Conservation (phyloP, 1,284 basidiomycete genomes). For the Hortiboletus rubellus region DNA sequence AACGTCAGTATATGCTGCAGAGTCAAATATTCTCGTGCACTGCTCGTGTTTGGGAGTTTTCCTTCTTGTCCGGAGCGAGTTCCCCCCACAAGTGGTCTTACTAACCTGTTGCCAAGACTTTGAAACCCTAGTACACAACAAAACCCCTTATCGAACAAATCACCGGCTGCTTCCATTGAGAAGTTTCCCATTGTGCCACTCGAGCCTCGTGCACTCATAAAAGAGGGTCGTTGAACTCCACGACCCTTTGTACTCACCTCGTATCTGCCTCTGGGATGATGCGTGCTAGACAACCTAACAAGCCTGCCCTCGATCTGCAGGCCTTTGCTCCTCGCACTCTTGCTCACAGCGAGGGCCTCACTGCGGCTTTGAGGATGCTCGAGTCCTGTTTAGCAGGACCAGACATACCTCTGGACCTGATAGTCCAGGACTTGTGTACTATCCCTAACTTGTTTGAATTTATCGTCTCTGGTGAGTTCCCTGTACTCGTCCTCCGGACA, state of each 20-base stretch:
- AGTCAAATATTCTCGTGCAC: no score
- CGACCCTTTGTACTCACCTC: neutral
- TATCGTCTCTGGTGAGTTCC: no score
- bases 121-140: no score
- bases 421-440: no score
- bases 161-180: neutral
- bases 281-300: neutral
- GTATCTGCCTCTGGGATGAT: neutral
- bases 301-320: constrained; percentile 17
- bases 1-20: no score
- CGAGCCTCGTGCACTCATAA: constrained; percentile 10
- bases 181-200: neutral
- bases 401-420: no score
- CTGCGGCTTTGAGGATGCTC: no score
- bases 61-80: neutral
- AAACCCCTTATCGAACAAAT: constrained; percentile 2
- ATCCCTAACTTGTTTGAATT: no score
- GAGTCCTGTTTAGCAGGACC: no score
- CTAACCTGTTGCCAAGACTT: no score
- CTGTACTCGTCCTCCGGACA: no score
- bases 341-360: neutral
- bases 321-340: constrained; percentile 17
- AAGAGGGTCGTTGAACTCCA: neutral
- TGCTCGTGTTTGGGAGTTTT: neutral
- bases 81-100: neutral